Evolutionary conservation across 108 stramenopile genomes (phyloP).

Genomic region (Nitzschia inconspicua): DNA sequence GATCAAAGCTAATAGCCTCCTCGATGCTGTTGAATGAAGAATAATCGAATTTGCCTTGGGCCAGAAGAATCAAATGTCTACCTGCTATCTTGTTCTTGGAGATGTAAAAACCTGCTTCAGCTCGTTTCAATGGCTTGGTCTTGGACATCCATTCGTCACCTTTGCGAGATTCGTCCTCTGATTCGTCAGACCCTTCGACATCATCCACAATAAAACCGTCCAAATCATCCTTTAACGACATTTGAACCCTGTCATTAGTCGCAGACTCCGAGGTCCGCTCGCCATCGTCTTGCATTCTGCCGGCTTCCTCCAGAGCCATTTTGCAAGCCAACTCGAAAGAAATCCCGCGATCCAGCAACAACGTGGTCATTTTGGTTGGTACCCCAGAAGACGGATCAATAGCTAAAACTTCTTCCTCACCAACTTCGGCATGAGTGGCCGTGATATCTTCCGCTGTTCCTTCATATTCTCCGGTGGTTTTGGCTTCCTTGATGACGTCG

Average conservation of each 20-base stretch:
- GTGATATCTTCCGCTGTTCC: slow-evolving; percentile 63
- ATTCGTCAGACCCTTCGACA: neutral
- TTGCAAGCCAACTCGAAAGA: slow-evolving; percentile 20
- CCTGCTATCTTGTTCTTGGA: slow-evolving; percentile 43
- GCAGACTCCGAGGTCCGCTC: too few relatives aligned
- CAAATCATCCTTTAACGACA: neutral
- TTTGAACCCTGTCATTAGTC: too few relatives aligned
- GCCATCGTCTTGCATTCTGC: neutral
- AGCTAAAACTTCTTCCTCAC: slow-evolving; percentile 29
- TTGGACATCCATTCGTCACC: slow-evolving; percentile 12
- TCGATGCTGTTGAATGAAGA: slow-evolving; percentile 8
- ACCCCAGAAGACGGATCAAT: slow-evolving; percentile 50
- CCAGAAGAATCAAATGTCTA: slow-evolving; percentile 37
- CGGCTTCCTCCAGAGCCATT: slow-evolving; percentile 20
- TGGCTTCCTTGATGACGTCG: slow-evolving; percentile 49
- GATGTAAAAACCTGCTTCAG: slow-evolving; percentile 44
- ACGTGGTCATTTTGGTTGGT: slow-evolving; percentile 36
- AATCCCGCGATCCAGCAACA: slow-evolving; percentile 53
- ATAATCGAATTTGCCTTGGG: slow-evolving; percentile 35
- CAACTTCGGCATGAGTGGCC: slow-evolving; percentile 41
- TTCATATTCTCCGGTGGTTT: slow-evolving; percentile 61
- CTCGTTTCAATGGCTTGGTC: slow-evolving; percentile 1
- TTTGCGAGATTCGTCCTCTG: slow-evolving; percentile 10
- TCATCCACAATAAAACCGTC: slow-evolving; percentile 14
- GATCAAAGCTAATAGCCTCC: slow-evolving; percentile 29